Evolutionary conservation across 768 basidiomycete species (phyloP), one percentile per base, ranked within the genome.

Genomic region (Tulasnella sp.): DNA sequence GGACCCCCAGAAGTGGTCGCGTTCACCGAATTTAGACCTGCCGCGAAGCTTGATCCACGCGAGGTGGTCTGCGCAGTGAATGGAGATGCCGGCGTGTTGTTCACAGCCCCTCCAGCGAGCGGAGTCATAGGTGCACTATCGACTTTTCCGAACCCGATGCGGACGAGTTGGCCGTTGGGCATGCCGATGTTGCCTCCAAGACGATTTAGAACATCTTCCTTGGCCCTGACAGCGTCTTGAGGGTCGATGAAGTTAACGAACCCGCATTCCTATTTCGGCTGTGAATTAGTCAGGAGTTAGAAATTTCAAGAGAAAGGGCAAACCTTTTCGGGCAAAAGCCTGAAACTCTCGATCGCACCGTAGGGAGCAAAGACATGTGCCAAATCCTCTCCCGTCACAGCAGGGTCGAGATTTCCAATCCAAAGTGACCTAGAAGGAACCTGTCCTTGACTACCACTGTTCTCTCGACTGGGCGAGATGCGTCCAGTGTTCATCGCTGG

Each of bases 171-270:
- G 12, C 92, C 92, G 64, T 93, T 94, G 3, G 89, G 86, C 81
- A 93, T 87, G 53, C 88, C 87, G 61, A 96, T 92, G 64, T 90
- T 87, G 5, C 94, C 93, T 49, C 92, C 92, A 24, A 97, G 80
- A 22, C 94, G 83, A 70, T 94, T 97, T 55, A 96, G 77, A 42
- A 99, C 93, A 71, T 99, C 96, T 25, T 99, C 96, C 68, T 96
- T 94, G 11, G 96, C 96, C 60, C 91, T 84, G 63, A 98, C 84
- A n/a, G 94, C 94, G 70, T 98, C 94, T 1, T 82, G 78, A 69
- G 89, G 87, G 63, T 96, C 92, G 46, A 96, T 90, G 69, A 96
- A 99, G 69, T 99, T 99, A 68, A 99, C 94, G 69, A 99, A 99
- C 8, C 94, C 96, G 68, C 96, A 99, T 70, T 96, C 92, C 93